Evolutionary conservation across 306 rosid genomes (phyloP).

Genomic region (Nissolia schottii): DNA sequence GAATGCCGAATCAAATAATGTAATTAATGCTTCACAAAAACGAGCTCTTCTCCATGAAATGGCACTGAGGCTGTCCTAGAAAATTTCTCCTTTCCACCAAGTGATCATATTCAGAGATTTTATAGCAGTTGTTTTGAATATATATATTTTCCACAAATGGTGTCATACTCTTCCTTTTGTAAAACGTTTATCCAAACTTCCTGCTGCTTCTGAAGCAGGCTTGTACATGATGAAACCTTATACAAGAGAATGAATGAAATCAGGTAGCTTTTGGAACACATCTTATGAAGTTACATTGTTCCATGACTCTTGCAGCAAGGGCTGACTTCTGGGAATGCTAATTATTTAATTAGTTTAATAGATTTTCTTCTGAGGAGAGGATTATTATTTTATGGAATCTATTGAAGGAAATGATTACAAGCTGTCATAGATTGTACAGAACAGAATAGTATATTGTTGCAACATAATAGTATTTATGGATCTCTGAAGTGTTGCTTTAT

Average conservation of each 20-base stretch:
- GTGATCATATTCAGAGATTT: slow-evolving; percentile 37
- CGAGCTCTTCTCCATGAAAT: slow-evolving; percentile 96
- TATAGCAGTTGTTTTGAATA: slow-evolving; percentile 29
- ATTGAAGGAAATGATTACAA: background rate
- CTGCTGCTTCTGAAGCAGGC: slow-evolving; percentile 46
- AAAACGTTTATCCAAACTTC: slow-evolving; percentile 24
- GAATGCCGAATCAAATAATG: slow-evolving; percentile 82
- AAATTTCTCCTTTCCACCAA: slow-evolving; percentile 12
- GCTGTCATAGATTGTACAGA: slow-evolving; percentile 11
- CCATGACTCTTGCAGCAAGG: background rate
- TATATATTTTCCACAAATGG: slow-evolving; percentile 22
- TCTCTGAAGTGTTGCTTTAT: background rate
- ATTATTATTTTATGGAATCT: background rate
- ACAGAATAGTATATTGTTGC: background rate
- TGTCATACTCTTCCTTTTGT: slow-evolving; percentile 31
- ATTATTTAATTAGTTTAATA: background rate
- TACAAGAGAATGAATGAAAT: slow-evolving; percentile 42
- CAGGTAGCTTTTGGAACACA: slow-evolving; percentile 15
- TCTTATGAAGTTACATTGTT: background rate
- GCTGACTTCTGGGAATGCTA: background rate
- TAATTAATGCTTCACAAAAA: slow-evolving; percentile 84
- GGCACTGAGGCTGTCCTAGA: slow-evolving; percentile 80
- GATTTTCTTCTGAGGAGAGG: background rate
- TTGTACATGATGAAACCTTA: slow-evolving; percentile 60
- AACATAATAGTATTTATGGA: background rate